A percentile compares a stretch with the other conserved stretches of the same genome.
Conservation (phyloP, 2,329 filamentous ascomycete genomes). For the Scytalidium lignicola region DNA sequence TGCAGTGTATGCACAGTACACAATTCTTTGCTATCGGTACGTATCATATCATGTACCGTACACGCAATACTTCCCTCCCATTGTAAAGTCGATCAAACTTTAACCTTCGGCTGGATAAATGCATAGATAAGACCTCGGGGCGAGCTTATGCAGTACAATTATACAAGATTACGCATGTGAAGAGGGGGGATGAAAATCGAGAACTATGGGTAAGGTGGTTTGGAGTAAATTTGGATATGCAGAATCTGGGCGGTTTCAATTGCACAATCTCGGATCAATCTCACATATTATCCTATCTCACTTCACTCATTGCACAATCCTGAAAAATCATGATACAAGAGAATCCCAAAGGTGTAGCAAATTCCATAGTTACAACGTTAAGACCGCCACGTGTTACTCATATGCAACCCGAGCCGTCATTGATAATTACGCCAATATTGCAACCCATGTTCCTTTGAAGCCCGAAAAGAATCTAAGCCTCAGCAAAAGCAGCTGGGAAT, state of each 20-base stretch:
- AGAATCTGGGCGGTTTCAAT: too few species aligned
- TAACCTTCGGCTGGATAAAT: background rate
- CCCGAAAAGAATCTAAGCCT: constrained; percentile 21
- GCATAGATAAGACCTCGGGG: background rate
- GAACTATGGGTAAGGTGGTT: background rate
- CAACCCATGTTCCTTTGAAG: background rate
- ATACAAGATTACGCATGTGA: background rate
- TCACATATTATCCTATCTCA: background rate
- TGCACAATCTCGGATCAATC: too few species aligned
- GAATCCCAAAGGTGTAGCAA: background rate
- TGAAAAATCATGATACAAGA: background rate
- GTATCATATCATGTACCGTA: too few species aligned
- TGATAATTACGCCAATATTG: constrained; percentile 4
- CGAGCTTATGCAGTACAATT: background rate
- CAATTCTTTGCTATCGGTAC: too few species aligned
- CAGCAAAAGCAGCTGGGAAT: constrained; percentile 85
- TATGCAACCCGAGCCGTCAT: background rate
- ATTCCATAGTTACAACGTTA: background rate
- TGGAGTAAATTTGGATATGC: too few species aligned
- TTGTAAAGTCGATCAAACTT: too few species aligned
- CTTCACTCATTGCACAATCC: background rate
- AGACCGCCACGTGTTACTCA: background rate
- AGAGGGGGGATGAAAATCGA: background rate
- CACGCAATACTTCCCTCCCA: too few species aligned
- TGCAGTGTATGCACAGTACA: too few species aligned